Conservation (phyloP, 148 eudicot species). For the Camellia sinensis region DNA sequence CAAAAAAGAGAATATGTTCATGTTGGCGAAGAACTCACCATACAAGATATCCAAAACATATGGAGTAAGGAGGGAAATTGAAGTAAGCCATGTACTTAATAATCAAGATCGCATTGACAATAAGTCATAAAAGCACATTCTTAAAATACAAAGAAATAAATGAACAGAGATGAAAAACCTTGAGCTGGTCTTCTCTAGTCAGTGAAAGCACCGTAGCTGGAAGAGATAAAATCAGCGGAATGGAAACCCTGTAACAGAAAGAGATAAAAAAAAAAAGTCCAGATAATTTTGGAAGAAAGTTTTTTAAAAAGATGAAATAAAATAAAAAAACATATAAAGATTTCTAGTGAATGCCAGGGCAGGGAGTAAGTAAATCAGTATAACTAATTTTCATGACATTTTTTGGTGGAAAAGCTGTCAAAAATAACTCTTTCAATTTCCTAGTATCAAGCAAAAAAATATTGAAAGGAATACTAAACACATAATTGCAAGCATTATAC, state of each 20-base stretch:
- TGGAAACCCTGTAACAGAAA: conserved; percentile 59
- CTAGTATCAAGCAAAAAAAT: background rate
- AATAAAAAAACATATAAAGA: background rate
- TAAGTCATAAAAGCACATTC: background rate
- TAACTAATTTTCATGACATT: background rate
- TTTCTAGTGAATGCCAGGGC: background rate
- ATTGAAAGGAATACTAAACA: background rate
- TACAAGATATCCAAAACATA: background rate
- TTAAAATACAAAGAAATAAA: background rate
- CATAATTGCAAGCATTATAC: conserved; percentile 6
- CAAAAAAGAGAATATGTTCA: background rate
- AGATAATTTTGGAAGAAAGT: background rate
- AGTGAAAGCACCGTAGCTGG: conserved; percentile 77
- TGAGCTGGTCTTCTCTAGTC: conserved; percentile 65
- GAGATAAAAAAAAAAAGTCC: background rate
- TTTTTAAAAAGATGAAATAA: background rate
- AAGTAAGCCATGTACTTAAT: background rate
- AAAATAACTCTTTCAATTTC: background rate
- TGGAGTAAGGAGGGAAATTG: background rate
- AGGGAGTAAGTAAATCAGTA: background rate
- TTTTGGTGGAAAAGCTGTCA: background rate
- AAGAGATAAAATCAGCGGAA: conserved; percentile 77
- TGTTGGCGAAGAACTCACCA: background rate
- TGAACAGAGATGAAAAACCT: conserved; percentile 43
- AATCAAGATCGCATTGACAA: too few species aligned